Evolutionary conservation across 129 eudicot genomes (phyloP).

Genomic region (Apium graveolens): DNA sequence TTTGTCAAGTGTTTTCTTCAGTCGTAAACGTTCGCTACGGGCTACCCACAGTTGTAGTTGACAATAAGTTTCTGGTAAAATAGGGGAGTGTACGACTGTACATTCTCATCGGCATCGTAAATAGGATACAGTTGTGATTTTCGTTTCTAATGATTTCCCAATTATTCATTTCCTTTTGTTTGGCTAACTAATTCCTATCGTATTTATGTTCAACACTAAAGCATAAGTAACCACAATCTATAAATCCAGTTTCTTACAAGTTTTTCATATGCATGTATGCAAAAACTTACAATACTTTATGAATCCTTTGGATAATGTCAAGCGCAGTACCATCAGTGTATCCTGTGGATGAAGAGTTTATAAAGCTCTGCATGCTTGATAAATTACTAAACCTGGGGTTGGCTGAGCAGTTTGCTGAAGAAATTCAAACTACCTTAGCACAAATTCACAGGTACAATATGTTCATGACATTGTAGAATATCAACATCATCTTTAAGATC

Average conservation of each 20-base stretch:
- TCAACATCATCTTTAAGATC: neutral
- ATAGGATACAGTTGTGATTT: neutral
- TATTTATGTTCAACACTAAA: too few relatives aligned
- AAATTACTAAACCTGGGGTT: constrained; percentile 45
- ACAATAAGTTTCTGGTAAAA: too few relatives aligned
- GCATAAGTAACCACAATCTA: too few relatives aligned
- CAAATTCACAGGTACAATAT: constrained; percentile 29
- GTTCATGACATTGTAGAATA: neutral
- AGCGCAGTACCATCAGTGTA: constrained; percentile 38
- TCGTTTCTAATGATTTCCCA: neutral
- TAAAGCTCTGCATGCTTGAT: constrained; percentile 46
- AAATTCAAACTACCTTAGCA: constrained; percentile 27
- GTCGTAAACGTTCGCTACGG: neutral
- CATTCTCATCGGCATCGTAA: neutral
- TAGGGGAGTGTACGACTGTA: too few relatives aligned
- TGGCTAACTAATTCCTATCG: too few relatives aligned
- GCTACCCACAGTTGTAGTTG: neutral
- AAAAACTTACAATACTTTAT: too few relatives aligned
- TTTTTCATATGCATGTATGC: neutral
- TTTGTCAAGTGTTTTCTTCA: neutral
- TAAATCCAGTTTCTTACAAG: too few relatives aligned
- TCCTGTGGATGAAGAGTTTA: constrained; percentile 44
- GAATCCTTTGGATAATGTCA: neutral
- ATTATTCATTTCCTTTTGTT: too few relatives aligned
- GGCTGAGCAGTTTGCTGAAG: constrained; percentile 38